Conservation (phyloP, 2,329 filamentous ascomycete genomes). For the Aspergillus sp. region DNA sequence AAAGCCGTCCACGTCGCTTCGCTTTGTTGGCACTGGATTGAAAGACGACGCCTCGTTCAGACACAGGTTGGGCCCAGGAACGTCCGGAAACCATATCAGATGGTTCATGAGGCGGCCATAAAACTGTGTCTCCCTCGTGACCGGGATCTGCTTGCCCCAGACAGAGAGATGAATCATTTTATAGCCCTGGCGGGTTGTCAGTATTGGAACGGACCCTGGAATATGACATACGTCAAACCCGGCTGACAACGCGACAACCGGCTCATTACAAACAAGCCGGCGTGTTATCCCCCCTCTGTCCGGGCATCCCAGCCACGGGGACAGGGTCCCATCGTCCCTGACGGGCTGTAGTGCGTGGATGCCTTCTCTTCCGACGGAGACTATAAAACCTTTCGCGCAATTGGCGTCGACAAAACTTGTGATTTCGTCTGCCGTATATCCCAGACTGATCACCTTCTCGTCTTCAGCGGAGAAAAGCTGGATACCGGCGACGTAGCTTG, state of each 20-base stretch:
- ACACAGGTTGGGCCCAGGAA: too few species aligned
- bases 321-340: slow-evolving; percentile 1
- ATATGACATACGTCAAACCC: too few species aligned
- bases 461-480: slow-evolving; percentile 3
- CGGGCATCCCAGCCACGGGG: slow-evolving; percentile 4
- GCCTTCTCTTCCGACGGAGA: slow-evolving; percentile 4
- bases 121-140: too few species aligned
- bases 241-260: background rate
- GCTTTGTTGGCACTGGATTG: too few species aligned
- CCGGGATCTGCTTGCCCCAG: too few species aligned
- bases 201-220: too few species aligned
- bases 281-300: slow-evolving; percentile 2
- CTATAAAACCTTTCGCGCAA: slow-evolving; percentile 2
- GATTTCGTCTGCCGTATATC: background rate
- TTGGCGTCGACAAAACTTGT: background rate
- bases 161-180: too few species aligned
- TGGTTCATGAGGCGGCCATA: too few species aligned
- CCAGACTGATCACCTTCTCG: background rate
- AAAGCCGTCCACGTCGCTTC: too few species aligned
- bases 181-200: too few species aligned
- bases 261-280: slow-evolving; percentile 1
- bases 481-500: slow-evolving; percentile 4
- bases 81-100: too few species aligned
- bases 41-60: too few species aligned
- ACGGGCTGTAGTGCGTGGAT: slow-evolving; percentile 4